Base-by-base conservation (phyloP, 352 stramenopile species). In the Pythium plurisporium region DNA sequence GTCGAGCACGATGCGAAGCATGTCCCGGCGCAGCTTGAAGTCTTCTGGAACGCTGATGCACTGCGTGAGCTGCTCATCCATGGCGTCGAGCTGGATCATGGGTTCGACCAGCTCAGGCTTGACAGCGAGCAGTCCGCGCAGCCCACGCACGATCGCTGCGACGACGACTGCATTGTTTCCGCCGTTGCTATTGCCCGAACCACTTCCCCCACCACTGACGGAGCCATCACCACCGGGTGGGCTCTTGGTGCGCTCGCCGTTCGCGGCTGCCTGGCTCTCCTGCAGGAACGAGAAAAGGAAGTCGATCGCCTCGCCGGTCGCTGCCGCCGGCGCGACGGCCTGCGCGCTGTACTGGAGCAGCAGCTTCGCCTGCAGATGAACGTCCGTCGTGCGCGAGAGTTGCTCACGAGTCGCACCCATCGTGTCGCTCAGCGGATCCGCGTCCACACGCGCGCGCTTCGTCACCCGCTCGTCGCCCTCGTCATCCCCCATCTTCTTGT, bases 271-370 rank as follows among this genome's bases (percentile, higher is more conserved):
- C 57, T 88, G 76, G 64, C 76, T 80, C 52, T 86, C 64, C 60
- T 89, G 79, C 27, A 89, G 56, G 52, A 91, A 91, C 27, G 81
- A 79, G 59, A 91, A 91, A 45, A 91, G 61, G 53, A 89, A 91
- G 60, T 91, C 81, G 58, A 91, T 91, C 10, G 76, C 79, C 1
- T 66, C 67, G 42, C 82, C 71, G 11, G 79, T 87, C 42, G 69
- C 54, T 26, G 74, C 76, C 0, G 60, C 61, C 9, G 75, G 74
- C 7, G 73, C 75, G 26, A 75, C 64, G 2, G 81, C 79, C 26
- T 52, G 54, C 14, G 69, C 45, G 52, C 74, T 88, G 59, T 76
- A 87, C 48, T 82, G 65, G 27, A 87, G 45, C 45, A 91, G 61
- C 42, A 91, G 66, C 57, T 70, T 68, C 20, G 73, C 75, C 44